Evolutionary conservation across 2,329 filamentous ascomycete species (phyloP).

Genomic region (Aspergillus ustus): DNA sequence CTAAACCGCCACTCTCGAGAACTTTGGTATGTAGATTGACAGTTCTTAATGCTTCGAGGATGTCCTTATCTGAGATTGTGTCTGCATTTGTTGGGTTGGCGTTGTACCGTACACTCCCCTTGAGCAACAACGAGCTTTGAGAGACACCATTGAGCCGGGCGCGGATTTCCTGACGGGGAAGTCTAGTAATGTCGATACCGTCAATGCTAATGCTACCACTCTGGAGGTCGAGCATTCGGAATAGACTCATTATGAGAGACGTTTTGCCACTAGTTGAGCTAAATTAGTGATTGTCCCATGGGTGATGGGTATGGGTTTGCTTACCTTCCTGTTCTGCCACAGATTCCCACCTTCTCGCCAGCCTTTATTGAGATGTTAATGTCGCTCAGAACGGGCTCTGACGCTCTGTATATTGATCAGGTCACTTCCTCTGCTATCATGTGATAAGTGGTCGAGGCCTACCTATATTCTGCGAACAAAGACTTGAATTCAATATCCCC

Average conservation of each 20-base stretch:
- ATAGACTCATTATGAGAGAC: conserved; percentile 47
- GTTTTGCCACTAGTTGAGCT: conserved; percentile 45
- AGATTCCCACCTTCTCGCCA: conserved; percentile 49
- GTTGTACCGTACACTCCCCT: conserved; percentile 46
- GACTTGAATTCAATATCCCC: conserved; percentile 50
- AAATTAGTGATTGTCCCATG: conserved; percentile 4
- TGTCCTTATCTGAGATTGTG: conserved; percentile 34
- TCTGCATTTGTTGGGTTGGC: conserved; percentile 41
- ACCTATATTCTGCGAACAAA: conserved; percentile 53
- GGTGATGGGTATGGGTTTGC: background rate
- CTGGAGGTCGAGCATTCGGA: conserved; percentile 49
- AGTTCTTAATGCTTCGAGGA: conserved; percentile 42
- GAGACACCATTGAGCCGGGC: conserved; percentile 48
- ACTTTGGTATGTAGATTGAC: conserved; percentile 45
- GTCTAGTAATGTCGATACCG: conserved; percentile 44
- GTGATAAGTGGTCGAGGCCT: conserved; percentile 1
- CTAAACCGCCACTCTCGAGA: conserved; percentile 45
- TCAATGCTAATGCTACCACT: conserved; percentile 49
- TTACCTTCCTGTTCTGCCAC: conserved; percentile 46
- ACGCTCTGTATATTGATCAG: conserved; percentile 19
- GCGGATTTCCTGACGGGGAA: conserved; percentile 47
- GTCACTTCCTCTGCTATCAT: background rate
- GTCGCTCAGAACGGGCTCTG: conserved; percentile 48
- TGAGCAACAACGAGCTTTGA: conserved; percentile 50
- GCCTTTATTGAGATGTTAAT: conserved; percentile 52